Percentiles rank a stretch among this genome's conserved stretches.
These are phyloP conservation scores for Dispira simplex DNA, from an alignment of 192 early-diverging fungal genomes.

Conservation along the genomic window DNA sequence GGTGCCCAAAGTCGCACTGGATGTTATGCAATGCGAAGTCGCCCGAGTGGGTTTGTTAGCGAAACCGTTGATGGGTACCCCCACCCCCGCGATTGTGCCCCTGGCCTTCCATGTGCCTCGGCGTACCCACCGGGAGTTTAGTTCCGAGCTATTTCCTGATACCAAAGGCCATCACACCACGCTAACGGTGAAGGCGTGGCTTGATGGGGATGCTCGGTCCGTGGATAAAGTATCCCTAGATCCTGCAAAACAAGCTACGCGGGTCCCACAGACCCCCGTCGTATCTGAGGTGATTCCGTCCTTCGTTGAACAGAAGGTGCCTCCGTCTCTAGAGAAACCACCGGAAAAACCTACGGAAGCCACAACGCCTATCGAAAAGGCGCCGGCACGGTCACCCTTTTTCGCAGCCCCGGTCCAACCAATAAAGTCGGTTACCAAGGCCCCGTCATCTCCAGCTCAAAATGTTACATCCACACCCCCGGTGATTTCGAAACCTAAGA, in stretches of 20 bases:
- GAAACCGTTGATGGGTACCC: conserved; percentile 17
- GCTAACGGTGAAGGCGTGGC: conserved; percentile 41
- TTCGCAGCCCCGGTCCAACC: neutral
- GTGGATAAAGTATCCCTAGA: conserved; percentile 32
- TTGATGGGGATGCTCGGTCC: conserved; percentile 26
- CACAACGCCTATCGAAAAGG: conserved; percentile 1
- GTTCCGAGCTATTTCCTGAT: conserved; percentile 74
- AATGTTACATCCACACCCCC: neutral
- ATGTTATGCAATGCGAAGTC: conserved; percentile 59
- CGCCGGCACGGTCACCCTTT: neutral
- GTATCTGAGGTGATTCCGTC: neutral
- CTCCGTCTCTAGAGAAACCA: neutral
- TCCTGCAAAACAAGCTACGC: conserved; percentile 22
- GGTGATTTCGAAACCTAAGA: neutral
- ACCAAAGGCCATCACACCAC: conserved; percentile 41
- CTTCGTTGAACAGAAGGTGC: neutral
- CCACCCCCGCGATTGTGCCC: conserved; percentile 49
- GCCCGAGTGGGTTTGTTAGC: conserved; percentile 32
- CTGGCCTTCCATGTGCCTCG: conserved; percentile 48
- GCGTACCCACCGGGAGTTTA: conserved; percentile 64
- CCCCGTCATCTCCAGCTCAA: neutral
- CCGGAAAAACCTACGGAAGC: neutral
- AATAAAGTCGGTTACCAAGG: neutral
- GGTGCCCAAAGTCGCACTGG: conserved; percentile 45
- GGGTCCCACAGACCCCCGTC: conserved; percentile 12